These are phyloP conservation scores for Hanseniaspora taiwanica DNA, from an alignment of 805 yeast species.

Conservation along the genomic window DNA sequence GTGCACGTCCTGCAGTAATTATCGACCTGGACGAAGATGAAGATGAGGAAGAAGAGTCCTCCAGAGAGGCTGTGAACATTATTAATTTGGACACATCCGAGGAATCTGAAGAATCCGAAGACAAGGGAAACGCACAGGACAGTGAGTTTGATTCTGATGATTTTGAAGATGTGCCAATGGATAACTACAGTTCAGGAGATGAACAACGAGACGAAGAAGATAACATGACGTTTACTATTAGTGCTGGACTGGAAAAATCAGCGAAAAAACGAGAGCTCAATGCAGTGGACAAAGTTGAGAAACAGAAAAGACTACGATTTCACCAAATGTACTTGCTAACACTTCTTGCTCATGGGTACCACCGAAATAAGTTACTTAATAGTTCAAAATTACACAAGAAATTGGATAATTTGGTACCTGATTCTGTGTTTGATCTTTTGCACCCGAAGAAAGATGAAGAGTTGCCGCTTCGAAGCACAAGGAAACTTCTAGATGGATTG, in stretches of 20 bases:
- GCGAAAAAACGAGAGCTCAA: not conserved
- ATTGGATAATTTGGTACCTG: slow-evolving; percentile 37
- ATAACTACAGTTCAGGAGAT: not conserved
- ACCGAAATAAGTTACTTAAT: slow-evolving; percentile 67
- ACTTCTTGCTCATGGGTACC: slow-evolving; percentile 36
- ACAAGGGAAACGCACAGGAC: not conserved
- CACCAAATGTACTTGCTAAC: slow-evolving; percentile 1
- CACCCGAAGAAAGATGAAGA: slow-evolving; percentile 31
- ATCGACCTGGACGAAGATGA: slow-evolving; percentile 1
- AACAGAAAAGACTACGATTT: not conserved
- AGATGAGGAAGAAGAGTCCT: not conserved
- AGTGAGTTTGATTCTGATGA: not conserved
- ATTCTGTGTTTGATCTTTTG: slow-evolving; percentile 31
- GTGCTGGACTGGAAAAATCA: not conserved
- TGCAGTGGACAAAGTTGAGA: not conserved
- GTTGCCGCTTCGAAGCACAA: slow-evolving; percentile 32
- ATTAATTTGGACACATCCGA: not conserved
- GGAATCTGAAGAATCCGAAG: not conserved
- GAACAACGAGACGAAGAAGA: slow-evolving; percentile 1
- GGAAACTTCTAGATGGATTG: slow-evolving; percentile 68
- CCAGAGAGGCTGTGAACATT: not conserved
- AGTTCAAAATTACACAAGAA: slow-evolving; percentile 28
- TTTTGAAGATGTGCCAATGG: slow-evolving; percentile 5
- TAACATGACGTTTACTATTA: slow-evolving; percentile 3
- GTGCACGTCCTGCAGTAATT: not conserved